These are phyloP conservation scores for Talaromyces nanjingensis DNA, from an alignment of 495 filamentous ascomycete genomes.

Conservation along the genomic window DNA sequence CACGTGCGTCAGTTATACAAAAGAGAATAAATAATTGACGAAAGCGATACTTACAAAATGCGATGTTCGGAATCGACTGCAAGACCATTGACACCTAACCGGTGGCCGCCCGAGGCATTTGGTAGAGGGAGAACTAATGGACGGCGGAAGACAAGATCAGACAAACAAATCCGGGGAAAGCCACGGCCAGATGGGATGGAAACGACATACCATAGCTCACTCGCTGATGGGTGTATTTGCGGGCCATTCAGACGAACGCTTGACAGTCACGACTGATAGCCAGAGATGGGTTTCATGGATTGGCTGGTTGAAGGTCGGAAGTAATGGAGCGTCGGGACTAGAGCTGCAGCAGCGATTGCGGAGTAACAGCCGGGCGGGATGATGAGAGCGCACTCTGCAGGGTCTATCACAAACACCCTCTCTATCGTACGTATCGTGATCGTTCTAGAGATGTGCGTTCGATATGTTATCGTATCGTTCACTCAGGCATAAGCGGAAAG, in stretches of 20 bases:
- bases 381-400: not conserved
- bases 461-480: not conserved
- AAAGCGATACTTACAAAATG: slow-evolving; percentile 62
- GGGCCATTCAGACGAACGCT: slow-evolving; percentile 33
- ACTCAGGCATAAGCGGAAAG: not conserved
- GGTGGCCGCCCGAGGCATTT: slow-evolving; percentile 83
- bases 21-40: not conserved
- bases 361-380: not conserved
- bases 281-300: not conserved
- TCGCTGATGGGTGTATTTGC: slow-evolving; percentile 43
- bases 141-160: slow-evolving; percentile 9
- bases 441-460: not conserved
- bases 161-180: slow-evolving; percentile 5
- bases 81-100: slow-evolving; percentile 89
- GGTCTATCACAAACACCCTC: not conserved
- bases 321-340: not conserved
- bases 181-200: not conserved
- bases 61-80: slow-evolving; percentile 77
- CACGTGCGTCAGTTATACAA: not conserved
- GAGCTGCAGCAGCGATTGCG: slow-evolving; percentile 4
- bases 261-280: not conserved
- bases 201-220: slow-evolving; percentile 38
- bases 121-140: slow-evolving; percentile 82
- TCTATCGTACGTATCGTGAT: not conserved
- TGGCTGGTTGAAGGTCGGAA: not conserved